These are phyloP conservation scores for Bertia moriformis DNA, from an alignment of 2,329 filamentous ascomycete genomes.

Conservation along the genomic window DNA sequence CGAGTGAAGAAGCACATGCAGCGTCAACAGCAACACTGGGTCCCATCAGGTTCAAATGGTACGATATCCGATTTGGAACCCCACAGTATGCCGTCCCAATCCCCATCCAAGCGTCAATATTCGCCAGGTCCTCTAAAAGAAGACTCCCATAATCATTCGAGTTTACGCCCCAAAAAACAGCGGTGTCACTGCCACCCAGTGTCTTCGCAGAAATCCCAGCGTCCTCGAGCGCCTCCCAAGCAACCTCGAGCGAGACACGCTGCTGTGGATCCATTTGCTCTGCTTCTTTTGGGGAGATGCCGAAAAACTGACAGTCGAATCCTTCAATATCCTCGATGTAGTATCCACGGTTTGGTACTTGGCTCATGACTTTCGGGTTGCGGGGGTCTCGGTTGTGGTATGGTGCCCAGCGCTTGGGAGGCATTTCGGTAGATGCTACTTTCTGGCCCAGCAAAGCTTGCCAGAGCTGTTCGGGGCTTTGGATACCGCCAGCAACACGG, in stretches of 20 bases:
- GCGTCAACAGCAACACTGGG: slow-evolving; percentile 17
- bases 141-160: slow-evolving; percentile 19
- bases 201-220: slow-evolving; percentile 40
- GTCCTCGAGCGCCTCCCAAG: slow-evolving; percentile 54
- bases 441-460: no score
- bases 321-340: not conserved
- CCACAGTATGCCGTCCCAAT: slow-evolving; percentile 21
- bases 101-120: slow-evolving; percentile 20
- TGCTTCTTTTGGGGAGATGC: slow-evolving; percentile 52
- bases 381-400: no score
- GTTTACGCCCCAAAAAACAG: slow-evolving; percentile 15
- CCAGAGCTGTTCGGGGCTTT: no score
- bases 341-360: no score
- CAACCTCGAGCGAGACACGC: slow-evolving; percentile 44
- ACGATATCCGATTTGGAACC: slow-evolving; percentile 18
- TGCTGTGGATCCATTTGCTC: slow-evolving; percentile 52
- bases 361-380: no score
- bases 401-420: no score
- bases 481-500: no score
- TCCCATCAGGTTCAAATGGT: slow-evolving; percentile 14
- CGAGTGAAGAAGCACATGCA: slow-evolving; percentile 17
- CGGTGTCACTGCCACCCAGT: slow-evolving; percentile 11
- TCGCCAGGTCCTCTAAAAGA: slow-evolving; percentile 18
- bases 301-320: not conserved
- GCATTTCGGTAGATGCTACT: no score